phyloP scores from a whole-genome alignment of 208 protist genomes.

The Tetramitus jugosus region DNA sequence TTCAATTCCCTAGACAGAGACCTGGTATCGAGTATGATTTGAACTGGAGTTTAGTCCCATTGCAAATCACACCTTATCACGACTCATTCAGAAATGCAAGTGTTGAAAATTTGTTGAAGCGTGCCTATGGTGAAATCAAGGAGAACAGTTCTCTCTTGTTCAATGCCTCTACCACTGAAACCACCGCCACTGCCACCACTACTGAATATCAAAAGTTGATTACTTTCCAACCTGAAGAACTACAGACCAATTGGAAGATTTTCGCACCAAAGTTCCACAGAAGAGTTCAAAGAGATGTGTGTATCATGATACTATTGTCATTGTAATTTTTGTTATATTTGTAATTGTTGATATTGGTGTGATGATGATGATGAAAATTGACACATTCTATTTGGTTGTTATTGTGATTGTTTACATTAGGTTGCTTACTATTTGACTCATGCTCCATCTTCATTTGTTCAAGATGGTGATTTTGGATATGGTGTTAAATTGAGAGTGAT shows the following conservation, averaged over 20 bases:
- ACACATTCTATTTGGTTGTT: too few species aligned
- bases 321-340: too few species aligned
- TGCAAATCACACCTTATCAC: neutral
- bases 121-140: neutral
- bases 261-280: neutral
- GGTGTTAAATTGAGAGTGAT: neutral
- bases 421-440: neutral
- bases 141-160: neutral
- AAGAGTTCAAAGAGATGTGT: neutral
- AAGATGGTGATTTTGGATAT: neutral
- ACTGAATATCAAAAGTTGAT: neutral
- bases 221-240: neutral
- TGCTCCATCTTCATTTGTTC: neutral
- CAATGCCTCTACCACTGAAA: too few species aligned
- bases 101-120: neutral
- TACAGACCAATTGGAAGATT: neutral
- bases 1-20: too few species aligned
- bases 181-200: too few species aligned
- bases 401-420: neutral
- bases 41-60: conserved; percentile 7
- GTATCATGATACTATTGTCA: neutral
- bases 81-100: conserved; percentile 6
- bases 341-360: too few species aligned
- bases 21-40: neutral
- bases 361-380: too few species aligned